Evolutionary conservation across 768 basidiomycete genomes (phyloP), one percentile per base, ranked within the genome.

Genomic region (Clathrus columnatus): DNA sequence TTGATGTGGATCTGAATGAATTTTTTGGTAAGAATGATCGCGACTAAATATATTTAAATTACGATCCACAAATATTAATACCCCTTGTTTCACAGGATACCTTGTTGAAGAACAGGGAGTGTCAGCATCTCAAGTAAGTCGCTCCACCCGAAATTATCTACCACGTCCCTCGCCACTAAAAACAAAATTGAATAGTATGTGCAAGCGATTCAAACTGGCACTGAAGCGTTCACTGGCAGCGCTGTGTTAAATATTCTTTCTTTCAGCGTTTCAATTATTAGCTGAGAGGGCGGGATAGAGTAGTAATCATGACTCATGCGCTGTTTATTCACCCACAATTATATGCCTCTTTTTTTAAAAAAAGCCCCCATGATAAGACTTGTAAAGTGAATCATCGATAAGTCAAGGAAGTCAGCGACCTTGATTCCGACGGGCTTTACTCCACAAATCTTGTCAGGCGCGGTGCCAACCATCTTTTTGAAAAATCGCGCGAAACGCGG

Each of bases 181-280:
- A n/a, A n/a, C n/a, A n/a, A n/a, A n/a, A n/a, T 18, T 50, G 5
- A 24, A 17, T 56, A 78, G 79, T 81, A 66, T 59, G 63, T 82
- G 45, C 79, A 82, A 66, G 67, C 72, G 7, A 75, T 83, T 41
- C 77, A 81, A 63, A 67, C 78, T 1, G 81, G 80, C 18, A 78
- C 77, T 2, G 80, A 81, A 64, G 70, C 79, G 0, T 80, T 80
- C 67, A 72, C 69, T 21, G 80, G 80, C 30, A 66, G 66, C 23
- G 81, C 79, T 29, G 70, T 64, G 45, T 68, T 81, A 32, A 57
- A 77, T 48, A 79, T 69, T 47, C 59, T 61, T 43, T 68, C 62
- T 57, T 78, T 70, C 64, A 72, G 68, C 60, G 75, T 78, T 30
- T 62, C 69, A 8, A 65, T 76, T 52, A 61, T 45, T 11, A 60